Conservation (phyloP, 164 flowering plant species). For the Stephania yunnanensis region DNA sequence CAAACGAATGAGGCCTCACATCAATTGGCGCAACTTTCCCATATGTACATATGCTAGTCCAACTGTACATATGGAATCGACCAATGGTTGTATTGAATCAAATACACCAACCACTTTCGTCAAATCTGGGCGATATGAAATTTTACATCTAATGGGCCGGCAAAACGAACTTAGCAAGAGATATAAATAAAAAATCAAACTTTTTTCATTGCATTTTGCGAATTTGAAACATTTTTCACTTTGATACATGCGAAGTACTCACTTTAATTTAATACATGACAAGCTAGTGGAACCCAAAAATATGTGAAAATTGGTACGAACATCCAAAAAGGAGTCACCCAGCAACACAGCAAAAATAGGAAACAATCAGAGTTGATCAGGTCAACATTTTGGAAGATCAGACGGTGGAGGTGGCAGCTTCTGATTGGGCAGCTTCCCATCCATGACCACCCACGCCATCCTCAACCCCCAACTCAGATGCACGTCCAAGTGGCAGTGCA, state of each 20-base stretch:
- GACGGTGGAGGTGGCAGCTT: slow-evolving; percentile 15
- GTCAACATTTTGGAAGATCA: slow-evolving; percentile 15
- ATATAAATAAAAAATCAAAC: background rate
- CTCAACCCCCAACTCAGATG: slow-evolving; percentile 15
- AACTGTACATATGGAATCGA: no score
- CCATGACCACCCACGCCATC: slow-evolving; percentile 20
- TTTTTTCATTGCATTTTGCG: background rate
- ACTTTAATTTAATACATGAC: background rate
- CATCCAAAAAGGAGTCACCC: background rate
- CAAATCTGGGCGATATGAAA: no score
- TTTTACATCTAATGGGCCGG: no score
- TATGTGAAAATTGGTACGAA: background rate
- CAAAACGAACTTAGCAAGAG: background rate
- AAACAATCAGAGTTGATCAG: background rate
- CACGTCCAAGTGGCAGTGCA: slow-evolving; percentile 17
- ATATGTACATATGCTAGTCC: no score
- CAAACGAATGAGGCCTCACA: no score
- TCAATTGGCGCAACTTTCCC: no score
- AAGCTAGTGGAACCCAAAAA: background rate
- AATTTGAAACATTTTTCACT: background rate
- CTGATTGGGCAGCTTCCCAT: slow-evolving; percentile 12
- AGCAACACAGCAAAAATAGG: background rate
- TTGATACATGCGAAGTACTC: background rate
- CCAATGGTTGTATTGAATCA: no score
- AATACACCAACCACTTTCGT: no score